Base-by-base conservation (phyloP, 1,139 yeast species). In the Pichia sp. region DNA sequence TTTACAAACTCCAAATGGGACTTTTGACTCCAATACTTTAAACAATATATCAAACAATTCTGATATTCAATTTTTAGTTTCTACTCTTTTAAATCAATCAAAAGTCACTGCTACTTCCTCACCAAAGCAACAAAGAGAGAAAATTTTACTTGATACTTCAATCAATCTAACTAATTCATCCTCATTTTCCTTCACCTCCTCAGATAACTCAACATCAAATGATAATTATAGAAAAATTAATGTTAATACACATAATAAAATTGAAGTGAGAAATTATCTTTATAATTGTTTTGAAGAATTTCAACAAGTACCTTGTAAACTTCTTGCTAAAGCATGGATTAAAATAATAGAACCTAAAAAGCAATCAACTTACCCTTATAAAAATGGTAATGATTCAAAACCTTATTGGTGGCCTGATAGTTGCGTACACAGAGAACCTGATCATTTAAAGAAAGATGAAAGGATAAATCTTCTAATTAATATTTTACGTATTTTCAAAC, bases 351-450 rank as follows among this genome's bases (percentile, higher is more conserved):
- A 80, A 52, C 91, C 91, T 2, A 67, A 63, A 45, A 83, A 83
- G 52, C 88, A 82, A 58, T 69, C 82, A 1, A 59, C 63, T 19
- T 72, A 59, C 50, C 91, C 91, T 1, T 83, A 83, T 56, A 80
- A 76, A 44, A 52, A 56, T 17, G 77, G 74, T 3, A 68, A 69
- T 12, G 39, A 31, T 1, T 52, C 74, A 9, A 73, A 66, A 47
- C 91, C 91, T 0, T 54, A 54, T 1, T 82, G 91, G 89, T 83
- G 91, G 93, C 91, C 91, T 0, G 33, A 33, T 0, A 42, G 50
- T 15, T 74, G 79, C 0, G 66, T 74, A 31, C 91, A 83, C 58
- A 66, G 68, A 38, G 91, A 83, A 52, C 91, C 91, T 0, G 91
- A 83, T 56, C 88, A 83, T 59, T 63, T 83, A 45, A 71, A 67